phyloP scores from a whole-genome alignment of 2,329 filamentous ascomycete species.

The Knoxdaviesia proteae region DNA sequence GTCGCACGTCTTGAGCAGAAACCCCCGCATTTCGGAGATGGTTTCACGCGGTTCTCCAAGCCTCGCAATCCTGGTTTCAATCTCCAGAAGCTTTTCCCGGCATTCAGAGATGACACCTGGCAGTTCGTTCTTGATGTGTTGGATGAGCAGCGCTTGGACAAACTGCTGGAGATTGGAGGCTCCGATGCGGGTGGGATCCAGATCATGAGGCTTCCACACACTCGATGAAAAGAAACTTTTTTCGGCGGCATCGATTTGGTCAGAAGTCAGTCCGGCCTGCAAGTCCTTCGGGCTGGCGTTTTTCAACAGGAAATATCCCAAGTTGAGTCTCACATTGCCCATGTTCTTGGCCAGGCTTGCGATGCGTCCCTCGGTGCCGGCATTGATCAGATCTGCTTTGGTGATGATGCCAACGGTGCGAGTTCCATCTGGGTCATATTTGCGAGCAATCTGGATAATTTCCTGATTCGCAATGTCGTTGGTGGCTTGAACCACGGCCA shows the following conservation, averaged over 20 bases:
- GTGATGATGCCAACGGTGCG: slow-evolving; percentile 23
- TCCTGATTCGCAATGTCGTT: slow-evolving; percentile 18
- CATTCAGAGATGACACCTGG: slow-evolving; percentile 10
- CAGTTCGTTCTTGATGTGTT: slow-evolving; percentile 11
- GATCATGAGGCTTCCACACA: slow-evolving; percentile 11
- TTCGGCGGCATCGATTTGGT: slow-evolving; percentile 14
- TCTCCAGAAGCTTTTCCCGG: slow-evolving; percentile 3
- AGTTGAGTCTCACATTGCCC: slow-evolving; percentile 21
- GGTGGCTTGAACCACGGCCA: slow-evolving; percentile 19
- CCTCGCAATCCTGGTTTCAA: slow-evolving; percentile 2
- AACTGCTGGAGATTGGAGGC: slow-evolving; percentile 6
- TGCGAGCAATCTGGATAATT: slow-evolving; percentile 11
- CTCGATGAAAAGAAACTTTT: slow-evolving; percentile 19
- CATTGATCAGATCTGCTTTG: slow-evolving; percentile 16
- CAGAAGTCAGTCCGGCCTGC: slow-evolving; percentile 13
- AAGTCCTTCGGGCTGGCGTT: slow-evolving; percentile 14
- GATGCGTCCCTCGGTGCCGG: slow-evolving; percentile 7
- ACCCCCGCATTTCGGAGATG: slow-evolving; percentile 6
- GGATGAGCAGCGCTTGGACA: slow-evolving; percentile 9
- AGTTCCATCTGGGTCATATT: slow-evolving; percentile 12
- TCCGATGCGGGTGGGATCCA: slow-evolving; percentile 7
- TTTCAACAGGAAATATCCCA: slow-evolving; percentile 14
- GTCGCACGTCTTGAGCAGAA: slow-evolving; percentile 8
- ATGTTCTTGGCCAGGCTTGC: slow-evolving; percentile 11
- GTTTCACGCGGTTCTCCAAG: slow-evolving; percentile 6